phyloP scores from a whole-genome alignment of 202 grass and related monocot genomes.

The Setaria viridis region DNA sequence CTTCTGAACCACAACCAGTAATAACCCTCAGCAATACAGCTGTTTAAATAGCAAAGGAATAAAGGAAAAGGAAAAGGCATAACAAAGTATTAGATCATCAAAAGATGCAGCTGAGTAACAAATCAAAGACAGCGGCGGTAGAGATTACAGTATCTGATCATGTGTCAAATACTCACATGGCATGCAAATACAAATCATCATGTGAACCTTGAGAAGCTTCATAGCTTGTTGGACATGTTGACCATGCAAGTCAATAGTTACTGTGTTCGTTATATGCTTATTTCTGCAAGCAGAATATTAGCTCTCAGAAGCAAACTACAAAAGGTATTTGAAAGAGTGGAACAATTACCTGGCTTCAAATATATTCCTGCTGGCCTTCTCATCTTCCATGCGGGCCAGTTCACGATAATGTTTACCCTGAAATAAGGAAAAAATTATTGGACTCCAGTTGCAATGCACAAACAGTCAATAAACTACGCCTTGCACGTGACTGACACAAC shows the following conservation, averaged over 20 bases:
- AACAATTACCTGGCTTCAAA: conserved; percentile 77
- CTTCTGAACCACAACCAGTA: conserved; percentile 81
- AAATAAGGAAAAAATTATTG: conserved; percentile 32
- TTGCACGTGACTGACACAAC: not conserved
- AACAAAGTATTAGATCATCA: conserved; percentile 44
- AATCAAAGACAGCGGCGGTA: not conserved
- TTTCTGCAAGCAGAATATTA: conserved; percentile 68
- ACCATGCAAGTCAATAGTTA: conserved; percentile 94
- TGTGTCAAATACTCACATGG: conserved; percentile 74
- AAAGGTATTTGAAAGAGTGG: not conserved
- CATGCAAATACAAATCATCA: conserved; percentile 72
- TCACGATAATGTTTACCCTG: conserved; percentile 88
- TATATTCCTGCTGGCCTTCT: conserved; percentile 77
- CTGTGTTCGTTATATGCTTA: conserved; percentile 77
- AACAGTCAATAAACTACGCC: not conserved
- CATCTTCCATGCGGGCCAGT: conserved; percentile 75
- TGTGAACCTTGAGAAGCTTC: conserved; percentile 81
- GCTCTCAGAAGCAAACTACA: conserved; percentile 22
- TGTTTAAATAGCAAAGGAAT: conserved; percentile 38
- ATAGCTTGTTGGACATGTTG: conserved; percentile 94
- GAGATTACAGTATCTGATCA: not conserved
- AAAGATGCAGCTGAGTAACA: conserved; percentile 9
- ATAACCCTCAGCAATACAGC: conserved; percentile 84
- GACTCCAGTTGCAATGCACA: not conserved
- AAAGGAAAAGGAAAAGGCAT: not conserved